These are phyloP conservation scores for Spergularia bocconei DNA, from an alignment of 148 eudicot genomes.

Conservation along the genomic window DNA sequence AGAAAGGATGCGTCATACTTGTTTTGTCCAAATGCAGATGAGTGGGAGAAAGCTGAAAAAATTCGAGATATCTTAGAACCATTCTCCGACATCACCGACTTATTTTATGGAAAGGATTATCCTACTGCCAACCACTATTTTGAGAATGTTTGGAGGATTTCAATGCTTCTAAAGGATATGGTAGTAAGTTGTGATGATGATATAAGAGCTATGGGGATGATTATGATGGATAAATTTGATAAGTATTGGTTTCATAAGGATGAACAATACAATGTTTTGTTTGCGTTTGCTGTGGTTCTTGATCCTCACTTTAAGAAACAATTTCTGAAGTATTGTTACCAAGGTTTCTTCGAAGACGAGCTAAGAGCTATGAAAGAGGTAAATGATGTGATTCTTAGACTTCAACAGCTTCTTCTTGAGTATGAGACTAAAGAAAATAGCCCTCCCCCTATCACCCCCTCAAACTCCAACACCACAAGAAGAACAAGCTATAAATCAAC, in stretches of 20 bases:
- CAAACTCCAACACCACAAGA: too few relatives aligned
- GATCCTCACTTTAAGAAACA: not conserved
- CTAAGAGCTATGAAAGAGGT: not conserved
- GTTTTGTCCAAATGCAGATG: not conserved
- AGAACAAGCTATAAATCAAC: too few relatives aligned
- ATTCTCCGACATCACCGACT: conserved; percentile 9
- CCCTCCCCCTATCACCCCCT: too few relatives aligned
- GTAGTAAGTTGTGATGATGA: not conserved
- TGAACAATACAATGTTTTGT: not conserved
- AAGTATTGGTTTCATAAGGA: not conserved
- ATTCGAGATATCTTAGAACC: conserved; percentile 1
- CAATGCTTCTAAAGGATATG: not conserved
- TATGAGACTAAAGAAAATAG: too few relatives aligned
- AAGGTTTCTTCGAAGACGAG: not conserved
- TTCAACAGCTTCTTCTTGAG: too few relatives aligned
- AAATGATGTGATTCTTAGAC: not conserved
- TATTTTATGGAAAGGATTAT: conserved; percentile 17
- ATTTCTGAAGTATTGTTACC: not conserved
- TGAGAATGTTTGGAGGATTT: conserved; percentile 11
- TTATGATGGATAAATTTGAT: not conserved
- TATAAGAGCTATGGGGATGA: not conserved
- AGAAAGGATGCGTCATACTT: not conserved
- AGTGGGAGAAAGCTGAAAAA: not conserved
- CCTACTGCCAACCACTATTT: conserved; percentile 20
- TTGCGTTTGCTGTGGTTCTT: not conserved